A percentile compares a stretch with the other conserved stretches of the same genome.
phyloP scores from a whole-genome alignment of 2,329 filamentous ascomycete genomes.

The Monilinia polystroma region DNA sequence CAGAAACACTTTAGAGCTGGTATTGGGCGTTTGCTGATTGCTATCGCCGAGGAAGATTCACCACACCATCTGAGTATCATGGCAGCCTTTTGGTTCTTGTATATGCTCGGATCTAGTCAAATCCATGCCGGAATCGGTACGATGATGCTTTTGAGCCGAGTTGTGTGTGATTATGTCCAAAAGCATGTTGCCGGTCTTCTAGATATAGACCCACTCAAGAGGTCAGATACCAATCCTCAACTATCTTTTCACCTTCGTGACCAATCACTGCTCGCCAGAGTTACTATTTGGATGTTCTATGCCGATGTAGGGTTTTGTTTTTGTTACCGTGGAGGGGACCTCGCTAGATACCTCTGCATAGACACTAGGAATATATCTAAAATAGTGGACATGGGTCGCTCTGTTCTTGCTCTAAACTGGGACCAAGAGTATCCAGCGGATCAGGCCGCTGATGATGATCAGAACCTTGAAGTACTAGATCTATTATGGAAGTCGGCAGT shows the following conservation, averaged over 20 bases:
- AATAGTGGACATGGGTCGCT: slow-evolving; percentile 1
- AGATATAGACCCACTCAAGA: background rate
- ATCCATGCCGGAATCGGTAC: slow-evolving; percentile 11
- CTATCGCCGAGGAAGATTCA: slow-evolving; percentile 4
- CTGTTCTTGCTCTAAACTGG: slow-evolving; percentile 3
- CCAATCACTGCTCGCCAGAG: slow-evolving; percentile 5
- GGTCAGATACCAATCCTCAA: background rate
- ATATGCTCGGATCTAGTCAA: slow-evolving; percentile 17
- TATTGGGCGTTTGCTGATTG: slow-evolving; percentile 11
- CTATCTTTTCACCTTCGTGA: background rate
- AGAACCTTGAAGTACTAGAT: slow-evolving; percentile 13
- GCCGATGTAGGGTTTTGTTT: slow-evolving; percentile 18
- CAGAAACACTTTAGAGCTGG: slow-evolving; percentile 14
- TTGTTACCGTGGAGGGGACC: slow-evolving; percentile 18
- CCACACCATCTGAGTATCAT: slow-evolving; percentile 9
- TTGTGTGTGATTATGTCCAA: slow-evolving; percentile 12
- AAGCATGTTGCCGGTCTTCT: slow-evolving; percentile 7
- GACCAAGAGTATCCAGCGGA: background rate
- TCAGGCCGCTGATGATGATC: slow-evolving; percentile 7
- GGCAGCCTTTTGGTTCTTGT: slow-evolving; percentile 19
- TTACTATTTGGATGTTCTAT: slow-evolving; percentile 18
- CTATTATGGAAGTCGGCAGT: slow-evolving; percentile 9
- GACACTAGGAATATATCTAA: slow-evolving; percentile 9
- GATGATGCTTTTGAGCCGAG: slow-evolving; percentile 12
- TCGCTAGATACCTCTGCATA: slow-evolving; percentile 13